Evolutionary conservation across 2,329 filamentous ascomycete species (phyloP), one percentile per base, ranked within the genome.

Genomic region (Aureobasidium sp.): DNA sequence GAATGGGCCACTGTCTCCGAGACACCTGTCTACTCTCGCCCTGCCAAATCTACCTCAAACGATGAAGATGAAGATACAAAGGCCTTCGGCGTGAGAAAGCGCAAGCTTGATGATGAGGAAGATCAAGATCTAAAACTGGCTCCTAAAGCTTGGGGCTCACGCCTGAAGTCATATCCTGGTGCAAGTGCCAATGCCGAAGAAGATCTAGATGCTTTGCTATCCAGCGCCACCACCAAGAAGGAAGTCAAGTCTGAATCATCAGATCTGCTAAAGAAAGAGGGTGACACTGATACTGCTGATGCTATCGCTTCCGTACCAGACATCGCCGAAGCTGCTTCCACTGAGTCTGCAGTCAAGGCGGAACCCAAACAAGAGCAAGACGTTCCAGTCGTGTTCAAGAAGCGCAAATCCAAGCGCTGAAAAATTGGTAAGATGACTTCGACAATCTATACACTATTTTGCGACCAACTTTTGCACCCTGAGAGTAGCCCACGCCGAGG

Each of bases 1-100:
- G 89, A 96, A 59, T 99, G 93, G 93, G 85, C 90, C 63, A 85
- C 83, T 6, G 83, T 90, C 44, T 80, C 84, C 48, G 80, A 78
- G 66, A 75, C 68, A 34, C 68, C 69, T 47, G 67, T 79, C 8
- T 65, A 65, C 63, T 52, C 52, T 3, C 29, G 17, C 7, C 37
- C 50, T 36, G 55, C 41, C 27, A 55, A 58, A 36, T 32, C 53
- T 85, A 4, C 75, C 15, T 76, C 77, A 6, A 73, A 75, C 48
- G 75, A 74, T n/a, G 72, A 76, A 34, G 75, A 77, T 7, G 72
- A 73, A 29, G 72, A 71, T 34, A 73, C 75, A 32, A 74, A 78
- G 8, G 71, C 62, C 8, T 82, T 81, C 10, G 86, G 85, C 0
- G 79, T 87, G 20, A 77, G 82, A 50, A 91, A 90, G 73, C 78